phyloP scores from a whole-genome alignment of 495 filamentous ascomycete genomes.

The Aspergillus leporis region DNA sequence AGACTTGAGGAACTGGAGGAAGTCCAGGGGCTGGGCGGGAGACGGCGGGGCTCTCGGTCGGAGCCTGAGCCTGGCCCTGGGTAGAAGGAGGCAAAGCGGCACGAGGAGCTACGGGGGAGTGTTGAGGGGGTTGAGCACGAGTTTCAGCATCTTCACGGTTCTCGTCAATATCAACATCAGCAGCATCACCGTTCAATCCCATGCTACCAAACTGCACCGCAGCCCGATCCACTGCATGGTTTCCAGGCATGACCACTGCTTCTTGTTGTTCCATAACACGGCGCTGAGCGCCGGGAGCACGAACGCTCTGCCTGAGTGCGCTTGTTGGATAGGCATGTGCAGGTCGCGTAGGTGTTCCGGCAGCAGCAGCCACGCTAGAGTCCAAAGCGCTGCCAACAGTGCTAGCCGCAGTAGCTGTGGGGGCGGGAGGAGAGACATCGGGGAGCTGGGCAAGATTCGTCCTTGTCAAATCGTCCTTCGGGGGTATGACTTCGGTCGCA shows the following conservation, averaged over 20 bases:
- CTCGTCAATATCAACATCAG: constrained; percentile 83
- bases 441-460: constrained; percentile 87
- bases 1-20: constrained; percentile 63
- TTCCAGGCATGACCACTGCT: constrained; percentile 98
- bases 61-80: constrained; percentile 46
- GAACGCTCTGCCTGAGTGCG: constrained; percentile 72
- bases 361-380: constrained; percentile 47
- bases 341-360: constrained; percentile 63
- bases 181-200: constrained; percentile 74
- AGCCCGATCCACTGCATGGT: constrained; percentile 88
- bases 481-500: constrained; percentile 57
- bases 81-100: constrained; percentile 82
- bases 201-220: constrained; percentile 98
- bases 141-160: constrained; percentile 95
- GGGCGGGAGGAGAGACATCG: constrained; percentile 71
- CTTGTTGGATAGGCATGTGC: constrained; percentile 67
- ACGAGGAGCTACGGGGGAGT: constrained; percentile 89
- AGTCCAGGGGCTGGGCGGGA: constrained; percentile 69
- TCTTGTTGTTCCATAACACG: constrained; percentile 92
- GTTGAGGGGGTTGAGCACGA: constrained; percentile 88
- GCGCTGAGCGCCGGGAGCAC: constrained; percentile 76
- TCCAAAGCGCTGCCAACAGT: constrained; percentile 84
- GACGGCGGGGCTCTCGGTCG: constrained; percentile 58
- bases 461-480: constrained; percentile 86
- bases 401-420: constrained; percentile 85